A percentile compares a stretch with the other conserved stretches of the same genome.
Conservation (phyloP, 768 basidiomycete species). For the Pilatotrama ljubarskyi region DNA sequence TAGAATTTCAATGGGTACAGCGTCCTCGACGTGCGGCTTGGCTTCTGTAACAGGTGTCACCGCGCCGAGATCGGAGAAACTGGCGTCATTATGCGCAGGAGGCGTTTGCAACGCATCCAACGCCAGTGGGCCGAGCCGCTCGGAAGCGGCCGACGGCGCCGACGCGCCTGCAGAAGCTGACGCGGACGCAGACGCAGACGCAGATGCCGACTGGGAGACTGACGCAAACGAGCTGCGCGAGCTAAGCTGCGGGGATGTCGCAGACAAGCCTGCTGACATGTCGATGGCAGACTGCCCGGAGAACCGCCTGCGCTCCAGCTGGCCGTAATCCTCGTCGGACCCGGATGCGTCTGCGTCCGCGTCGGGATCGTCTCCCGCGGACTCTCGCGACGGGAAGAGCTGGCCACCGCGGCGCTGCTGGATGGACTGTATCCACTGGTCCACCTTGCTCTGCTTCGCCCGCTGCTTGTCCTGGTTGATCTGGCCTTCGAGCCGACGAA, state of each 20-base stretch:
- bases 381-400: conserved; percentile 47
- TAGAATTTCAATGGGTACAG: conserved; percentile 64
- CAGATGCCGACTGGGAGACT: conserved; percentile 3
- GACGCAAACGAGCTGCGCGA: conserved; percentile 16
- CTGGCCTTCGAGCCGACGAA: conserved; percentile 81
- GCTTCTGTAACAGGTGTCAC: conserved; percentile 35
- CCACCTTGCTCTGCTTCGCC: conserved; percentile 74
- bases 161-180: conserved; percentile 6
- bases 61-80: conserved; percentile 20
- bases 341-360: conserved; percentile 6
- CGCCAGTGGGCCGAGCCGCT: conserved; percentile 21
- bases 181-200: background rate
- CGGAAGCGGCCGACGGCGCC: conserved; percentile 8
- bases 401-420: conserved; percentile 64
- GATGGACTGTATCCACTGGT: conserved; percentile 78
- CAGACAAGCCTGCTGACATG: conserved; percentile 8
- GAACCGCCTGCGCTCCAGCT: conserved; percentile 21
- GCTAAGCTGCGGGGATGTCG: conserved; percentile 11
- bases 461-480: conserved; percentile 72
- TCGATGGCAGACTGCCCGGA: conserved; percentile 10
- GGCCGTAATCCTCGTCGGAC: conserved; percentile 41
- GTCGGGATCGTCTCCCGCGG: conserved; percentile 46
- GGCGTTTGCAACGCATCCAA: conserved; percentile 27
- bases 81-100: conserved; percentile 14
- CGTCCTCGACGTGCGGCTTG: conserved; percentile 60